Conservation (phyloP, 177 flowering plant species). For the Vitis hybrid region DNA sequence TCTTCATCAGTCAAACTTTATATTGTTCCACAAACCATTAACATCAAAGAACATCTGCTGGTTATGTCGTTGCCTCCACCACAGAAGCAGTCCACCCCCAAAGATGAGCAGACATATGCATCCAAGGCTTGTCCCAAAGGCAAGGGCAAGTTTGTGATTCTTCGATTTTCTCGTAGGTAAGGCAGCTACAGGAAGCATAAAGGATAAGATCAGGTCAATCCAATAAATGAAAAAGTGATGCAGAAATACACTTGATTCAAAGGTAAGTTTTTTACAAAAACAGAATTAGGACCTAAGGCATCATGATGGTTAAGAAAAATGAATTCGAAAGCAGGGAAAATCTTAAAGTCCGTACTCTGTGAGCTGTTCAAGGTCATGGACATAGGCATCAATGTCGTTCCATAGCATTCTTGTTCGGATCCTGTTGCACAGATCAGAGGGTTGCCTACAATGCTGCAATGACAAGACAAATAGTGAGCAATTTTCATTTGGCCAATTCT, state of each 20-base stretch:
- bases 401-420: slow-evolving; percentile 70
- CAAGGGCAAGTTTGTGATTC: slow-evolving; percentile 35
- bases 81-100: slow-evolving; percentile 31
- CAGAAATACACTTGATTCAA: no score
- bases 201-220: slow-evolving; percentile 6
- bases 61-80: slow-evolving; percentile 37
- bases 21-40: slow-evolving; percentile 28
- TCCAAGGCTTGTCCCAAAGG: slow-evolving; percentile 31
- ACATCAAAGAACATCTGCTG: slow-evolving; percentile 37
- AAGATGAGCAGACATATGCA: slow-evolving; percentile 33
- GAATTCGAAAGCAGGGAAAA: not conserved
- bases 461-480: slow-evolving; percentile 6
- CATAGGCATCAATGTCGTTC: slow-evolving; percentile 64
- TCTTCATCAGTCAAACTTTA: not conserved
- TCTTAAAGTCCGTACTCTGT: slow-evolving; percentile 37
- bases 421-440: slow-evolving; percentile 86
- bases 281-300: no score
- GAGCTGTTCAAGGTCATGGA: slow-evolving; percentile 57
- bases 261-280: no score
- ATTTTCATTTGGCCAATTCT: not conserved
- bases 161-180: slow-evolving; percentile 16
- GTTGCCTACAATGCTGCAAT: slow-evolving; percentile 83
- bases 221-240: not conserved
- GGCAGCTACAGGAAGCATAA: slow-evolving; percentile 21
- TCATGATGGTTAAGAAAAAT: not conserved